Percentiles rank a stretch among this genome's conserved stretches.
phyloP scores from a whole-genome alignment of 2,329 filamentous ascomycete species.

The Thyridium curvatum region DNA sequence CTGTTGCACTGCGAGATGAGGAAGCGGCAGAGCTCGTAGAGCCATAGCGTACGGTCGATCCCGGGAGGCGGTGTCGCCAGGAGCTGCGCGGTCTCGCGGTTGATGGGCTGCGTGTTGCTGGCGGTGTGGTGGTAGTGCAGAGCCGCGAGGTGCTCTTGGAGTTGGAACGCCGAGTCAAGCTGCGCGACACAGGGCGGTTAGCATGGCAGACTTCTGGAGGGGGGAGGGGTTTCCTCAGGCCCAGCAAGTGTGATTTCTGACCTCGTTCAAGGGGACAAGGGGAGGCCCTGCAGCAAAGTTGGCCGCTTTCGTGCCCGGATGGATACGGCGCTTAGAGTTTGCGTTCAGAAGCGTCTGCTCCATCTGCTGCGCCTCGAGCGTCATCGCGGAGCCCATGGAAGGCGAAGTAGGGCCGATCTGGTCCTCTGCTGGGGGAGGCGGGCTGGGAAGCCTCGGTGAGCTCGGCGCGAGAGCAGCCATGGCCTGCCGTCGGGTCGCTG shows the following conservation, averaged over 20 bases:
- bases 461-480: constrained; percentile 59
- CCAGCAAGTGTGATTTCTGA: no score
- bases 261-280: constrained; percentile 77
- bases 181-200: constrained; percentile 26
- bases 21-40: constrained; percentile 96
- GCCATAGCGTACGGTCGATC: constrained; percentile 84
- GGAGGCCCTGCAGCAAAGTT: constrained; percentile 93
- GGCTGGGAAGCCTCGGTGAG: constrained; percentile 89
- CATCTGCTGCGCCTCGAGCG: constrained; percentile 53
- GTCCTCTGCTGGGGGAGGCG: constrained; percentile 89
- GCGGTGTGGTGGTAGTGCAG: constrained; percentile 77
- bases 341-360: constrained; percentile 61
- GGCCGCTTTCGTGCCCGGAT: constrained; percentile 82
- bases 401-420: constrained; percentile 57
- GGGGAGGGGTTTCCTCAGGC: no score
- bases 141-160: constrained; percentile 94
- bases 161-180: constrained; percentile 95
- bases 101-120: constrained; percentile 64
- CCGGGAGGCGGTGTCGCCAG: constrained; percentile 76
- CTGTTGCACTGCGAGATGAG: constrained; percentile 91
- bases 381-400: constrained; percentile 31
- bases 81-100: constrained; percentile 64
- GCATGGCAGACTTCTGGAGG: no score
- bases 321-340: constrained; percentile 76
- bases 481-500: constrained; percentile 3